A percentile compares a stretch with the other conserved stretches of the same genome.
These are phyloP conservation scores for Rhynchosporium secalis DNA, from an alignment of 2,329 filamentous ascomycete genomes.

Conservation along the genomic window DNA sequence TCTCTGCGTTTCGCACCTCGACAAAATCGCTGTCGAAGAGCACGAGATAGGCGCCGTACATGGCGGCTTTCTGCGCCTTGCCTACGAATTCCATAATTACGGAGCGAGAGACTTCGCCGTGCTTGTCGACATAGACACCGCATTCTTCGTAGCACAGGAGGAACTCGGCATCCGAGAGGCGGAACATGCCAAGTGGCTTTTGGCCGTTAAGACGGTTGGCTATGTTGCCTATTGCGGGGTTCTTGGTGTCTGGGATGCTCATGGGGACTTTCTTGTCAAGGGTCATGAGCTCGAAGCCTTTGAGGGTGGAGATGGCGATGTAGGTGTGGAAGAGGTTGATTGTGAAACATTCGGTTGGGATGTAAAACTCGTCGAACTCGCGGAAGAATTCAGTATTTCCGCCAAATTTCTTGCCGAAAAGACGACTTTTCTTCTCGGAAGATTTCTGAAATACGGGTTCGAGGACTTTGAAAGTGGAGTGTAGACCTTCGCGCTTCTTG, in stretches of 20 bases:
- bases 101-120: constrained; percentile 89
- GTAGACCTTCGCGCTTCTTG: constrained; percentile 90
- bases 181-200: constrained; percentile 92
- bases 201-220: constrained; percentile 80
- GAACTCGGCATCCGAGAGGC: constrained; percentile 88
- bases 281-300: constrained; percentile 93
- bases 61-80: constrained; percentile 79
- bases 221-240: constrained; percentile 79
- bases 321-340: constrained; percentile 96
- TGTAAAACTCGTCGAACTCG: constrained; percentile 98
- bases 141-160: constrained; percentile 93
- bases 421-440: constrained; percentile 74
- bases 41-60: constrained; percentile 88
- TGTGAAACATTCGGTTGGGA: constrained; percentile 90
- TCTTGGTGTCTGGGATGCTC: constrained; percentile 85
- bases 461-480: constrained; percentile 94
- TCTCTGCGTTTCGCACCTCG: constrained; percentile 94
- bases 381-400: constrained; percentile 93
- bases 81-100: constrained; percentile 99
- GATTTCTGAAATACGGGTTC: constrained; percentile 95
- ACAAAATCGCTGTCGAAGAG: constrained; percentile 97
- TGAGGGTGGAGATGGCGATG: constrained; percentile 85
- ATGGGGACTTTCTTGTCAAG: constrained; percentile 96
- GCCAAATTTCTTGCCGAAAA: constrained; percentile 57
- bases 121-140: constrained; percentile 96